A percentile compares a stretch with the other conserved stretches of the same genome.
Evolutionary conservation across 345 rosid genomes (phyloP).

Genomic region (Laguncularia racemosa): DNA sequence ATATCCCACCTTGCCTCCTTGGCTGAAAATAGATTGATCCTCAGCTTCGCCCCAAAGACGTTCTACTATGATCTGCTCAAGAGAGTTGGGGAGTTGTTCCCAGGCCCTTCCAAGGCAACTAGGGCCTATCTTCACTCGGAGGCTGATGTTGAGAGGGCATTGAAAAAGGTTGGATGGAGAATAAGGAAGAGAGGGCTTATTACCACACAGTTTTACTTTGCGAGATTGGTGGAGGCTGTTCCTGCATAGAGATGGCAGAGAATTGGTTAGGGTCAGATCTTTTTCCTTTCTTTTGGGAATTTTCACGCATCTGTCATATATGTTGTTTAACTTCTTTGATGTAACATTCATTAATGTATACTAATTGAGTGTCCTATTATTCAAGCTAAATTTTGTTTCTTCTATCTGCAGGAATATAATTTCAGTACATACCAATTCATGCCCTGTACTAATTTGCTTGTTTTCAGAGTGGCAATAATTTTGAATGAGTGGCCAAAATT

Average conservation of each 20-base stretch:
- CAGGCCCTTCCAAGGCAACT: conserved; percentile 96
- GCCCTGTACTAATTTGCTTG: no score
- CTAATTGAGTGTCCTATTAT: no score
- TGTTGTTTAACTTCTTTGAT: no score
- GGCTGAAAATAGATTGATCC: conserved; percentile 65
- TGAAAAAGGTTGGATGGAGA: conserved; percentile 86
- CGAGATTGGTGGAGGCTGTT: conserved; percentile 79
- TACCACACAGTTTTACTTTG: conserved; percentile 77
- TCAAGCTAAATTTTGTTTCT: no score
- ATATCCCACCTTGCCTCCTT: conserved; percentile 88
- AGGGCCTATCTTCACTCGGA: conserved; percentile 89
- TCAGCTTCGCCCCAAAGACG: conserved; percentile 94
- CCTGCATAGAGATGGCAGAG: conserved; percentile 26
- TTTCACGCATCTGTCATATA: not conserved
- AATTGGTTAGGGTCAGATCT: conserved; percentile 21
- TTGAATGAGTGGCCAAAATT: no score
- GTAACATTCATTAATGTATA: no score
- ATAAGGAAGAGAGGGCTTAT: conserved; percentile 70
- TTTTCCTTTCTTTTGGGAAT: not conserved
- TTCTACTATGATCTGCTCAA: conserved; percentile 72
- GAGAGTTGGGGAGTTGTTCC: conserved; percentile 88
- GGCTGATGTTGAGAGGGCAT: conserved; percentile 78
- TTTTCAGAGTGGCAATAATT: no score
- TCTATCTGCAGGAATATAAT: no score
- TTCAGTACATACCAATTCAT: no score